A percentile compares a stretch with the other conserved stretches of the same genome.
These are phyloP conservation scores for Camellia japonica DNA, from an alignment of 148 eudicot species.

Conservation along the genomic window DNA sequence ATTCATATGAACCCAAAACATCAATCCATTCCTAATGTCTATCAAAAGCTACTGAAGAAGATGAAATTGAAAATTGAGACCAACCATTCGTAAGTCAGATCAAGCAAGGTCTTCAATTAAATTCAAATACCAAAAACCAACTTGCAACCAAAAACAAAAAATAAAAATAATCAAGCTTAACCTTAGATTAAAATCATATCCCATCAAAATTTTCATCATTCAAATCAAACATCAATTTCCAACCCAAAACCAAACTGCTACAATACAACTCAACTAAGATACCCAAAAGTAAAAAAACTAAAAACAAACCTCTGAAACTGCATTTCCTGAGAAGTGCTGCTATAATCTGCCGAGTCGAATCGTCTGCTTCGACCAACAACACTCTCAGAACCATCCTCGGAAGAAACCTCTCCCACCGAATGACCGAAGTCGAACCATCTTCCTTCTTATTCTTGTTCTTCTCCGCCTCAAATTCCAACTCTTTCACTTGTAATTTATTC, in stretches of 20 bases:
- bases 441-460: constrained; percentile 6
- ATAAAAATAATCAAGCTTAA: background rate
- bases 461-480: constrained; percentile 12
- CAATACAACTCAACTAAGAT: constrained; percentile 4
- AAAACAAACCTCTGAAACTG: constrained; percentile 63
- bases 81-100: background rate
- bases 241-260: background rate
- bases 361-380: constrained; percentile 84
- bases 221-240: background rate
- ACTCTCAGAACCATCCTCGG: constrained; percentile 59
- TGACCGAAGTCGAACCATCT: constrained; percentile 30
- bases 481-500: constrained; percentile 32
- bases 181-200: background rate
- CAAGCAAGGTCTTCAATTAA: background rate
- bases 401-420: constrained; percentile 63
- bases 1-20: background rate
- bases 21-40: background rate
- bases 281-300: background rate
- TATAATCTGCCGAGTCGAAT: constrained; percentile 81
- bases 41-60: background rate
- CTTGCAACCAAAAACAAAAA: background rate
- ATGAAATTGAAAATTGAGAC: background rate
- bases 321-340: constrained; percentile 89
- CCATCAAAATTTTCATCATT: background rate
- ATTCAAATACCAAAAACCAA: background rate